Base-by-base conservation (phyloP, 371 early-diverging fungal species). In the Mucor circinelloides region DNA sequence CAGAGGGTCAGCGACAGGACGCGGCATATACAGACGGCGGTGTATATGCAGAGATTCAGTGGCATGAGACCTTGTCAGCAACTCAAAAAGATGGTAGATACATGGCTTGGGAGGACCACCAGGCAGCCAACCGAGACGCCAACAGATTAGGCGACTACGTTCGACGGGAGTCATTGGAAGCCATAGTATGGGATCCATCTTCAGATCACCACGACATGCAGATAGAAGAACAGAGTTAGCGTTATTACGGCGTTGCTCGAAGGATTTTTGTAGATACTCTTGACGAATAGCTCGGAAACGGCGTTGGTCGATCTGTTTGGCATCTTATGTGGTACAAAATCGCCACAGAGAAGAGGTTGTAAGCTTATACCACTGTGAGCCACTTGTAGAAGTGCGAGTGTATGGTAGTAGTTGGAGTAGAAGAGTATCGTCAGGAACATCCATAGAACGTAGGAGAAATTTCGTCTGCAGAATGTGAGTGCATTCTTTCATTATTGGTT, bases 81-180 rank as follows among this genome's bases (percentile, higher is more conserved):
- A 10, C 5, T 7, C 36, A 10, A 10, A 5, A 36, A 15, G 46
- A 46, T 46, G 46, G 13, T 8, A 46, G 15, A n/a, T 6, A 46
- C 46, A 46, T 8, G 13, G n/a, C n/a, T n/a, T 19, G 13, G n/a
- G 8, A 1, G 19, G 44, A 21, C 58, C 6, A 9, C 63, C 63
- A 38, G 71, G 66, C 1, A 63, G 28, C 63, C 71, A 71, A n/a
- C 62, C 62, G 50, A 70, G 55, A 30, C 63, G 70, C 70, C 70
- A 70, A 27, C 70, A 59, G 0, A 38, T 17, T 1, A 69, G 68
- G 0, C 56, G 60, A 17, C 67, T 67, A 44, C 61, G 54, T 5
- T 52, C 56, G 5, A n/a, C 21, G 1, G 6, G 6, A 0, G 42
- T 23, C 60, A 61, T 61, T 0, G 61, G 67, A 0, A 67, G 17